Conservation (phyloP, 306 rosid species). For the Prunus persica region DNA sequence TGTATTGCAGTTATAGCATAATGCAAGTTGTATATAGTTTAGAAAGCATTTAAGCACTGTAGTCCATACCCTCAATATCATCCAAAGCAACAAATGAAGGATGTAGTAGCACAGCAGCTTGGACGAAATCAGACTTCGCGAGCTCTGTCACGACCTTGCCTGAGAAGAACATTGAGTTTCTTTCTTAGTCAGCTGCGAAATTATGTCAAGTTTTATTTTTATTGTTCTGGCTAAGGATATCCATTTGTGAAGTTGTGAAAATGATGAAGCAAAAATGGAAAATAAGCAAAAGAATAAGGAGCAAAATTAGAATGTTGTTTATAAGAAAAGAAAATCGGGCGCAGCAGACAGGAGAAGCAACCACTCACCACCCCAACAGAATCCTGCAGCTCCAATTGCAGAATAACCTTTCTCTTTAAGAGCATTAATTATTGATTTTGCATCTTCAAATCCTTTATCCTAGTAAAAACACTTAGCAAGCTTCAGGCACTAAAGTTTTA, state of each 20-base stretch:
- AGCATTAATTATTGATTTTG: conserved; percentile 48
- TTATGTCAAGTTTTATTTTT: neutral
- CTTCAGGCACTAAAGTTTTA: neutral
- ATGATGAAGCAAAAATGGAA: neutral
- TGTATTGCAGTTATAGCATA: neutral
- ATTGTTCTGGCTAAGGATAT: too few species aligned
- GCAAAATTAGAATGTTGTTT: neutral
- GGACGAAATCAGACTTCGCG: conserved; percentile 33
- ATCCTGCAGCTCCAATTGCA: conserved; percentile 60
- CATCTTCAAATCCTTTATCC: conserved; percentile 57
- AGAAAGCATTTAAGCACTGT: neutral
- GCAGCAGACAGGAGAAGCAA: neutral
- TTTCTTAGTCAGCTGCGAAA: neutral
- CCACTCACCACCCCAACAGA: conserved; percentile 78
- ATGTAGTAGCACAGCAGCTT: conserved; percentile 57
- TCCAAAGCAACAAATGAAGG: conserved; percentile 60
- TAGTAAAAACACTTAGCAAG: neutral
- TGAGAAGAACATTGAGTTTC: conserved; percentile 4
- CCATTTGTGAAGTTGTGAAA: neutral
- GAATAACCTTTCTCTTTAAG: conserved; percentile 48
- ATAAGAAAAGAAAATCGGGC: neutral
- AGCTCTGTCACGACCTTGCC: conserved; percentile 64
- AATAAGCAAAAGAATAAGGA: neutral
- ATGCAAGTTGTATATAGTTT: too few species aligned
- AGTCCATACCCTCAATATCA: conserved; percentile 51